These are phyloP conservation scores for Verticillium longisporum DNA, from an alignment of 2,329 filamentous ascomycete genomes.

Conservation along the genomic window DNA sequence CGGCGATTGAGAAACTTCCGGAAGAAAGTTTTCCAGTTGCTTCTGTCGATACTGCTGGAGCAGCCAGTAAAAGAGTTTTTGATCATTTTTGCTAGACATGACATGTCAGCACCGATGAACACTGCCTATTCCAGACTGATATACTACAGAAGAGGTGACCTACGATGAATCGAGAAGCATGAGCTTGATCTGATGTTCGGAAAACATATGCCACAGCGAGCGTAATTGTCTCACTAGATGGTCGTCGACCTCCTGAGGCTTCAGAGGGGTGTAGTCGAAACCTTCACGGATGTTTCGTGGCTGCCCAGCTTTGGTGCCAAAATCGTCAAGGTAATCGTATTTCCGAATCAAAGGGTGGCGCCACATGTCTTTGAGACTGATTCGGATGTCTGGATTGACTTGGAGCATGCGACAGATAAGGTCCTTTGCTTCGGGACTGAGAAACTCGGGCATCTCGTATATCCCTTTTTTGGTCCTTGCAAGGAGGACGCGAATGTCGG, in stretches of 20 bases:
- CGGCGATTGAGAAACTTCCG: slow-evolving; percentile 69
- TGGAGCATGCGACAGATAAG: slow-evolving; percentile 75
- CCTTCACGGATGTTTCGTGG: slow-evolving; percentile 54
- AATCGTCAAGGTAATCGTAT: slow-evolving; percentile 69
- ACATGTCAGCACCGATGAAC: neutral
- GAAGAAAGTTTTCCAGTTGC: slow-evolving; percentile 80
- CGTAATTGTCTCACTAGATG: slow-evolving; percentile 81
- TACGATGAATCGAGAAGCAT: slow-evolving; percentile 42
- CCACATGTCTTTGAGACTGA: slow-evolving; percentile 78
- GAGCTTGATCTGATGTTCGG: slow-evolving; percentile 62
- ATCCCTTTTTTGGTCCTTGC: slow-evolving; percentile 50
- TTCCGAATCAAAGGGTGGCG: slow-evolving; percentile 78
- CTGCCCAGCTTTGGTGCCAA: slow-evolving; percentile 47
- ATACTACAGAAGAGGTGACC: neutral
- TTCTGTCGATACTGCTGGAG: slow-evolving; percentile 76
- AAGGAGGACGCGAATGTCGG: slow-evolving; percentile 57
- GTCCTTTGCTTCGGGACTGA: slow-evolving; percentile 66
- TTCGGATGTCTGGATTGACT: slow-evolving; percentile 69
- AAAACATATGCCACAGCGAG: slow-evolving; percentile 84
- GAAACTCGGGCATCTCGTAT: slow-evolving; percentile 54
- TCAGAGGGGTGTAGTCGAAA: slow-evolving; percentile 50
- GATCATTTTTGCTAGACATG: slow-evolving; percentile 68
- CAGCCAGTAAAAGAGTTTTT: slow-evolving; percentile 88
- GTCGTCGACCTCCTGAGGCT: slow-evolving; percentile 63
- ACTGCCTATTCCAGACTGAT: neutral